Percentiles rank a stretch among this genome's conserved stretches.
Evolutionary conservation across 2,329 filamentous ascomycete genomes (phyloP).

Genomic region (Graphilbum fragrans): DNA sequence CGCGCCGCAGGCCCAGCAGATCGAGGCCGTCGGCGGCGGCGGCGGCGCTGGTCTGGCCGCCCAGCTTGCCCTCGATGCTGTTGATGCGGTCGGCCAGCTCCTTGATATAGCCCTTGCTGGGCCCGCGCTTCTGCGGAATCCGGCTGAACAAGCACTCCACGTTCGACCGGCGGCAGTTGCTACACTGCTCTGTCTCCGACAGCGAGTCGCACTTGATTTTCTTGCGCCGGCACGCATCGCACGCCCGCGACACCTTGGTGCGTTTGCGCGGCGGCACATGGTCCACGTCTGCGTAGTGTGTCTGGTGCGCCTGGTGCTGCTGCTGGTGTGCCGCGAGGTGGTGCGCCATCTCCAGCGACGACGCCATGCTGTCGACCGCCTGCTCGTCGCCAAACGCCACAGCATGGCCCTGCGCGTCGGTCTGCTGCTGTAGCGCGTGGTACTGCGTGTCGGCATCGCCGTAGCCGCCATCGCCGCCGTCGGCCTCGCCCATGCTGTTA

Average conservation of each 20-base stretch:
- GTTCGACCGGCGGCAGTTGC: constrained; percentile 67
- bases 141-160: constrained; percentile 75
- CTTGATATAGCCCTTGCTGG: constrained; percentile 87
- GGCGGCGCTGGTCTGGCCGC: constrained; percentile 32
- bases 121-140: constrained; percentile 77
- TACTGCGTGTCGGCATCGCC: constrained; percentile 1
- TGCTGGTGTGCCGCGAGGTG: constrained; percentile 25
- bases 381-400: constrained; percentile 10
- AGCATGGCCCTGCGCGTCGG: constrained; percentile 8
- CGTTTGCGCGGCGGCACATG: constrained; percentile 60
- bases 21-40: constrained; percentile 21
- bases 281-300: constrained; percentile 31
- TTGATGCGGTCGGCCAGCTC: constrained; percentile 78
- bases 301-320: constrained; percentile 27
- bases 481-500: constrained; percentile 10
- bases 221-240: constrained; percentile 79
- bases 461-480: constrained; percentile 8
- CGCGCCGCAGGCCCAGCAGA: constrained; percentile 15
- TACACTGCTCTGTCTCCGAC: constrained; percentile 64
- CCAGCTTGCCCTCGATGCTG: constrained; percentile 68
- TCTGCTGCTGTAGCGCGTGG: constrained; percentile 13
- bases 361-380: constrained; percentile 16
- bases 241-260: constrained; percentile 78
- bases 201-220: constrained; percentile 83
- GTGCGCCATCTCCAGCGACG: constrained; percentile 20